A percentile compares a stretch with the other conserved stretches of the same genome.
phyloP scores from a whole-genome alignment of 805 yeast genomes.

The Kodamaea sagamina region DNA sequence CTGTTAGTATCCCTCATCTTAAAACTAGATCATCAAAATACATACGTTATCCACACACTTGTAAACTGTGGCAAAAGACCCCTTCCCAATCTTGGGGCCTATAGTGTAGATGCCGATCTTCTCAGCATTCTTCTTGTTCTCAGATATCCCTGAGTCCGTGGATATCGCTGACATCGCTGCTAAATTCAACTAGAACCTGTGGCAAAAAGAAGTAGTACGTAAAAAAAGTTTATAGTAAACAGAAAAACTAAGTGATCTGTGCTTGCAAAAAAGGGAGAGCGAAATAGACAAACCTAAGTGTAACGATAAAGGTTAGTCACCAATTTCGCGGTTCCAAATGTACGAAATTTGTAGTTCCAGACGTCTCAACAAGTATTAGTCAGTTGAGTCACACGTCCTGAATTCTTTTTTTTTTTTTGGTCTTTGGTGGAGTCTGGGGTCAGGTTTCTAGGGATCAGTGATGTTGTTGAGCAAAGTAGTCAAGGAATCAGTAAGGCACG shows the following conservation, averaged over 20 bases:
- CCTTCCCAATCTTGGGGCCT: slow-evolving; percentile 90
- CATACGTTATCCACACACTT: slow-evolving; percentile 62
- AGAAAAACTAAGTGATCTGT: slow-evolving; percentile 3
- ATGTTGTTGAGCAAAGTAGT: not conserved
- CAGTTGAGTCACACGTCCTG: not conserved
- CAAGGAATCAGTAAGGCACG: not conserved
- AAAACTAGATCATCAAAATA: not conserved
- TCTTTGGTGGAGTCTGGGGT: slow-evolving; percentile 6
- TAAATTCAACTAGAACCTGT: not conserved
- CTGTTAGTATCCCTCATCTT: slow-evolving; percentile 9
- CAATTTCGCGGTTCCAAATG: not conserved
- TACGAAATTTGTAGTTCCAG: not conserved
- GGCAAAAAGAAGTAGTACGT: slow-evolving; percentile 7
- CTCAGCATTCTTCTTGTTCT: slow-evolving; percentile 10
- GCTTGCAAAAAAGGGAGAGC: not conserved
- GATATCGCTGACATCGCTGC: slow-evolving; percentile 10
- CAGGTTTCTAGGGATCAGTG: not conserved
- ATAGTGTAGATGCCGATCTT: slow-evolving; percentile 52
- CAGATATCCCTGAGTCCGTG: slow-evolving; percentile 2
- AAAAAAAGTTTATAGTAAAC: slow-evolving; percentile 4
- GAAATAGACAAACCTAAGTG: not conserved
- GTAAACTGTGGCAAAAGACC: slow-evolving; percentile 94
- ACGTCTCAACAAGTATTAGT: not conserved
- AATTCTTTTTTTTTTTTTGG: not conserved
- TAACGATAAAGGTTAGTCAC: not conserved